A percentile compares a stretch with the other conserved stretches of the same genome.
Evolutionary conservation across 805 yeast genomes (phyloP).

Genomic region (Blastobotrys muscicola): DNA sequence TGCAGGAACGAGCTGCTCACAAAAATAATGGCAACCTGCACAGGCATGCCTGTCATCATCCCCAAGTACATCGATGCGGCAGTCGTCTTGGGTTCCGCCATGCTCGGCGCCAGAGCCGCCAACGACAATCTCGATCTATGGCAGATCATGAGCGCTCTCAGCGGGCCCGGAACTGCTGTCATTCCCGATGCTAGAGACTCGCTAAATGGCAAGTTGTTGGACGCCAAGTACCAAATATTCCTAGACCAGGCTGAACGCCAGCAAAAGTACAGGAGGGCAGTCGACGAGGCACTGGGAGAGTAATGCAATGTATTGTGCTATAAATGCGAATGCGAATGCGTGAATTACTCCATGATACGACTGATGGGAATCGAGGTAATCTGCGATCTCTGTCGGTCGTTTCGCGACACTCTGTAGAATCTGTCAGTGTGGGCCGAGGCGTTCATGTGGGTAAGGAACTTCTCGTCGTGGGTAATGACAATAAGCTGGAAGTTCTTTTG

Average conservation of each 20-base stretch:
- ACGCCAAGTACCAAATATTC: constrained; percentile 76
- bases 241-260: constrained; percentile 81
- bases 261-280: constrained; percentile 60
- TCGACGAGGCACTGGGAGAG: constrained; percentile 25
- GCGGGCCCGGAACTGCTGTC: constrained; percentile 76
- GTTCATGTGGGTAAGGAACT: constrained; percentile 73
- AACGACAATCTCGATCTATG: constrained; percentile 48
- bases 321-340: neutral
- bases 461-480: constrained; percentile 94
- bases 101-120: constrained; percentile 91
- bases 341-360: constrained; percentile 7
- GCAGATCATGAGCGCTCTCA: constrained; percentile 76
- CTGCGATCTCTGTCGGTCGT: constrained; percentile 69
- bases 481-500: constrained; percentile 90
- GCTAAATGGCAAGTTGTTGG: constrained; percentile 61
- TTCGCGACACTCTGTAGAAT: constrained; percentile 72
- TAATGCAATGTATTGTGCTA: neutral
- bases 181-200: constrained; percentile 48
- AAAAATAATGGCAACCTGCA: constrained; percentile 85
- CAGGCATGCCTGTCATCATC: constrained; percentile 82
- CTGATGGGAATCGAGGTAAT: constrained; percentile 43
- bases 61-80: constrained; percentile 96
- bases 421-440: constrained; percentile 81
- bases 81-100: constrained; percentile 92
- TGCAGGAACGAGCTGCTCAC: constrained; percentile 85